These are phyloP conservation scores for Cokeromyces recurvatus DNA, from an alignment of 371 early-diverging fungal species.

Conservation along the genomic window DNA sequence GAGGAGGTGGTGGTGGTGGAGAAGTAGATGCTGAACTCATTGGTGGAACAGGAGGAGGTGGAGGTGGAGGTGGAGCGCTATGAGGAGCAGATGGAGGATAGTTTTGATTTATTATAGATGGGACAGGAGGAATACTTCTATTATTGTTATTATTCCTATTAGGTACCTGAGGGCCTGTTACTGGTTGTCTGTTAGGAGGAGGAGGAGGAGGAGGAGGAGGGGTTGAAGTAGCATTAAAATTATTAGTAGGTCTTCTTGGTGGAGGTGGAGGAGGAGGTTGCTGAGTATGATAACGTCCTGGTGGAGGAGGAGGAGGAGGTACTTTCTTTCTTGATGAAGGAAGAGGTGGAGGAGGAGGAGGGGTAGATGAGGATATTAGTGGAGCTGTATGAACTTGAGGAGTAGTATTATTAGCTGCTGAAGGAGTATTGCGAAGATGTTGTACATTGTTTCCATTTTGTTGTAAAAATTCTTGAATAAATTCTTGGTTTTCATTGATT, in stretches of 20 bases:
- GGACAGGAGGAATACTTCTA: too few relatives aligned
- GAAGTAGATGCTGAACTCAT: neutral
- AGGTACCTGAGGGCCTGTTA: neutral
- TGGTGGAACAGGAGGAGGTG: constrained; percentile 19
- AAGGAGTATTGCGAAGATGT: neutral
- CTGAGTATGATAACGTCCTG: constrained; percentile 8
- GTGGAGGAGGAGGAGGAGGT: constrained; percentile 29
- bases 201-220: constrained; percentile 11
- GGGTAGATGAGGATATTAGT: neutral
- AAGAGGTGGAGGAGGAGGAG: constrained; percentile 17
- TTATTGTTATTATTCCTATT: too few relatives aligned
- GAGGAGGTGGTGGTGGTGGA: constrained; percentile 14
- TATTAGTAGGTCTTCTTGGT: constrained; percentile 9
- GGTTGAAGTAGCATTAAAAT: constrained; percentile 5
- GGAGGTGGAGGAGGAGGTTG: constrained; percentile 16
- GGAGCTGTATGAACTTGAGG: constrained; percentile 16
- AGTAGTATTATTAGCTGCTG: neutral
- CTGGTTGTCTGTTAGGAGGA: too few relatives aligned
- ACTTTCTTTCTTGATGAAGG: constrained; percentile 17
- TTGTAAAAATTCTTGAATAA: constrained; percentile 46
- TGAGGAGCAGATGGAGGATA: neutral
- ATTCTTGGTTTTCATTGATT: constrained; percentile 50
- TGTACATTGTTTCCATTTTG: constrained; percentile 24
- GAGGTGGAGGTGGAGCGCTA: constrained; percentile 42
- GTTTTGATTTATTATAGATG: too few relatives aligned